Conservation (phyloP, 768 basidiomycete genomes). For the Rubroboletus satanas region DNA sequence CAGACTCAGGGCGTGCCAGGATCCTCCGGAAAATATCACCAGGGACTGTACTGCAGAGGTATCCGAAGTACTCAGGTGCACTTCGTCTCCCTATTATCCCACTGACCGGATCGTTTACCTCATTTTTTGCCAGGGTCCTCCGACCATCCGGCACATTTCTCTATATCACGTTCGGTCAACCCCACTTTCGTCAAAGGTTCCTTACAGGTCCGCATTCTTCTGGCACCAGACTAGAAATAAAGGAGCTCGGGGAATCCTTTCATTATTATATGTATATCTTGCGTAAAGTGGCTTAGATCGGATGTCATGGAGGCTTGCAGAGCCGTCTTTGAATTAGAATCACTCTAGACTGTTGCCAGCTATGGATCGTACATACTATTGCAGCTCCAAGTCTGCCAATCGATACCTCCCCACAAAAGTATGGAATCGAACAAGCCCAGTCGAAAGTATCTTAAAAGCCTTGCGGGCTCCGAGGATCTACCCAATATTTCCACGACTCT, state of each 20-base stretch:
- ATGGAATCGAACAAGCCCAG: slow-evolving; percentile 20
- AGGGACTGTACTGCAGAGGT: slow-evolving; percentile 74
- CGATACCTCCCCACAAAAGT: slow-evolving; percentile 14
- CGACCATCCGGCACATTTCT: slow-evolving; percentile 60
- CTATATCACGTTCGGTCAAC: slow-evolving; percentile 86
- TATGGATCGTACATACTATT: not conserved
- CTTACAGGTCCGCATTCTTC: slow-evolving; percentile 42
- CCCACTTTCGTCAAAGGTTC: slow-evolving; percentile 77
- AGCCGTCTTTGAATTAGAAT: not conserved
- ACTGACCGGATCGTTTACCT: not conserved
- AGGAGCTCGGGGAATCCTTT: slow-evolving; percentile 72
- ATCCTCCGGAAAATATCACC: slow-evolving; percentile 70
- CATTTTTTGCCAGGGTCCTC: slow-evolving; percentile 48
- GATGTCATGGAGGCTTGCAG: not conserved
- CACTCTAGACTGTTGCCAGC: not conserved
- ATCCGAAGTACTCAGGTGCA: slow-evolving; percentile 65
- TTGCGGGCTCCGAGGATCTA: slow-evolving; percentile 4
- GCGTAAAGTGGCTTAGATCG: slow-evolving; percentile 32
- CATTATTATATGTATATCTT: slow-evolving; percentile 81
- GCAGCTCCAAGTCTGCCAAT: slow-evolving; percentile 10
- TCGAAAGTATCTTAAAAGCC: not conserved
- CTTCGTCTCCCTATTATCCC: not conserved
- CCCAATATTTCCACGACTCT: slow-evolving; percentile 18
- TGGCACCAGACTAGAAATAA: slow-evolving; percentile 60
- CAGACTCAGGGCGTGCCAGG: slow-evolving; percentile 35